Evolutionary conservation across 2,329 filamentous ascomycete species (phyloP).

Genomic region (Monilinia fructigena): DNA sequence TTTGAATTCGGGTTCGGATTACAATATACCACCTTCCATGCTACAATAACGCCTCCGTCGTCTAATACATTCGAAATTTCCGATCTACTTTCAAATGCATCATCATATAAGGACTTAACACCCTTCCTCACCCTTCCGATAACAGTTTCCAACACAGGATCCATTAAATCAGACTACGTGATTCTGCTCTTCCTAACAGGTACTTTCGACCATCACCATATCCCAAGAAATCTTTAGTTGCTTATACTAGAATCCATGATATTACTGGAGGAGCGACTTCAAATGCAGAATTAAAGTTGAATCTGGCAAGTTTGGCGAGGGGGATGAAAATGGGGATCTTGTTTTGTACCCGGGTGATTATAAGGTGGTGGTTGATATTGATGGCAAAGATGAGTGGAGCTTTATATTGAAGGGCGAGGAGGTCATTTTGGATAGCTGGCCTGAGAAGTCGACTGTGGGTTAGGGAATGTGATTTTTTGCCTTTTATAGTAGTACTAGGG

Average conservation of each 20-base stretch:
- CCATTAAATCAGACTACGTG: constrained; percentile 53
- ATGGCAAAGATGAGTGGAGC: constrained; percentile 43
- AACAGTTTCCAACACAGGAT: constrained; percentile 49
- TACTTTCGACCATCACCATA: constrained; percentile 49
- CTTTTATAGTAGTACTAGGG: neutral
- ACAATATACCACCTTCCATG: constrained; percentile 28
- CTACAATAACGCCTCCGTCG: neutral
- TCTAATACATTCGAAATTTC: constrained; percentile 21
- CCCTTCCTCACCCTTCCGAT: constrained; percentile 42
- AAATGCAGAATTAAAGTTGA: constrained; percentile 44
- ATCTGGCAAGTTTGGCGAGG: constrained; percentile 50
- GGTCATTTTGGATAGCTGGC: constrained; percentile 44
- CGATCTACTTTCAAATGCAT: constrained; percentile 4
- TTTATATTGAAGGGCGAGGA: constrained; percentile 50
- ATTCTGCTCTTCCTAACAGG: constrained; percentile 51
- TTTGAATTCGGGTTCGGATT: constrained; percentile 56
- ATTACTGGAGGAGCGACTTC: constrained; percentile 36
- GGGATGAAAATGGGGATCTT: constrained; percentile 50
- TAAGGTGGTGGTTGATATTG: constrained; percentile 47
- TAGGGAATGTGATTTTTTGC: neutral
- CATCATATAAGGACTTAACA: constrained; percentile 35
- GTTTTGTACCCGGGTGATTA: constrained; percentile 56
- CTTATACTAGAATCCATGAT: constrained; percentile 45
- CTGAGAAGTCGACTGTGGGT: neutral
- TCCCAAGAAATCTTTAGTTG: constrained; percentile 53